Conservation (phyloP, 257 asterid genomes). For the Perilla frutescens region DNA sequence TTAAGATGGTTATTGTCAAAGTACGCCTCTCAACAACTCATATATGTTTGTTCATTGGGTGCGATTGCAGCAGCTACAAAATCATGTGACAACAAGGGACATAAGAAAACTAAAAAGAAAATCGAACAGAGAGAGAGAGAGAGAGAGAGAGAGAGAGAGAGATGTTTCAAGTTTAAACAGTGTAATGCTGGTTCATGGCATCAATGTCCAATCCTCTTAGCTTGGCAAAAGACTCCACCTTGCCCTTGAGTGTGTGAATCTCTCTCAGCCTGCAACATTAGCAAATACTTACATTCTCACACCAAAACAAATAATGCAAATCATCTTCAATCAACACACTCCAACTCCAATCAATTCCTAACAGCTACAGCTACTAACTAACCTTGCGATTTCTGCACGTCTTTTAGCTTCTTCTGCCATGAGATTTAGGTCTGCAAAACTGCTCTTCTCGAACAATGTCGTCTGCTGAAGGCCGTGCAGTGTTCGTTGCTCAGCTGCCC, state of each 20-base stretch:
- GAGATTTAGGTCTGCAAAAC: constrained; percentile 52
- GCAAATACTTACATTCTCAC: background rate
- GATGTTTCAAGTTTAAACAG: constrained; percentile 38
- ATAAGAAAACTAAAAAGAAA: background rate
- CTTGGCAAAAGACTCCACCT: constrained; percentile 64
- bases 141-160: background rate
- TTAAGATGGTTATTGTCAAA: too few relatives aligned
- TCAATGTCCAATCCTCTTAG: constrained; percentile 62
- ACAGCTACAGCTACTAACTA: background rate
- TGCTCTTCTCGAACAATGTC: constrained; percentile 42
- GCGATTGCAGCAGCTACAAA: constrained; percentile 3
- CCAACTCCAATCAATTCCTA: background rate
- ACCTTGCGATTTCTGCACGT: constrained; percentile 70
- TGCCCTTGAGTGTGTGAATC: constrained; percentile 67
- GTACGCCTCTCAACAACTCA: background rate
- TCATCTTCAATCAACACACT: background rate
- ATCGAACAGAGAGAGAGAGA: background rate
- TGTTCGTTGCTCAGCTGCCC: constrained; percentile 76
- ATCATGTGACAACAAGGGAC: background rate
- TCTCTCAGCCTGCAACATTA: constrained; percentile 44
- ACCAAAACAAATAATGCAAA: background rate
- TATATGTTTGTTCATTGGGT: background rate
- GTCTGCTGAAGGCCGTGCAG: constrained; percentile 62
- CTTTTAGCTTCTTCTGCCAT: constrained; percentile 71
- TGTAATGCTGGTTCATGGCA: constrained; percentile 54